Evolutionary conservation across 352 stramenopile genomes (phyloP).

Genomic region (Pythium aristosporum): DNA sequence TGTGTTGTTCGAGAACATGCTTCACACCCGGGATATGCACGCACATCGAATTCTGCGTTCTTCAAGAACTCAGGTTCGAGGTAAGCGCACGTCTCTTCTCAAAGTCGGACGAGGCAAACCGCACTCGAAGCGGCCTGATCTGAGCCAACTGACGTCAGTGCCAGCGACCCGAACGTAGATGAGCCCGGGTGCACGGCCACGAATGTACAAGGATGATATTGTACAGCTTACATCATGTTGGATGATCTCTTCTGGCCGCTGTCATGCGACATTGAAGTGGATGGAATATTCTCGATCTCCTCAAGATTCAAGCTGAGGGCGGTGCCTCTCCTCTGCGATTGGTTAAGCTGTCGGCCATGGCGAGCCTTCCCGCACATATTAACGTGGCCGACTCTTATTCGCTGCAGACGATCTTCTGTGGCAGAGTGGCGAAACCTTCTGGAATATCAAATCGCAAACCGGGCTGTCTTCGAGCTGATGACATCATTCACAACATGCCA

Average conservation of each 20-base stretch:
- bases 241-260: too few relatives aligned
- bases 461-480: constrained; percentile 23
- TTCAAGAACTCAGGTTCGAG: not conserved
- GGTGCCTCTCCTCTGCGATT: not conserved
- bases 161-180: too few relatives aligned
- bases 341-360: not conserved
- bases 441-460: not conserved
- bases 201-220: too few relatives aligned
- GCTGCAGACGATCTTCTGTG: not conserved
- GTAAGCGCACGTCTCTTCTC: not conserved
- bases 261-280: too few relatives aligned
- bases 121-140: not conserved
- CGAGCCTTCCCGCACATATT: not conserved
- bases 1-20: constrained; percentile 5
- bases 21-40: not conserved
- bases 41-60: not conserved
- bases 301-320: too few relatives aligned
- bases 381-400: constrained; percentile 15
- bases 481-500: constrained; percentile 29
- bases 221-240: too few relatives aligned
- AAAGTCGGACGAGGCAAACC: not conserved
- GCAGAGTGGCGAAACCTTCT: constrained; percentile 16
- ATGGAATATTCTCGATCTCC: too few relatives aligned
- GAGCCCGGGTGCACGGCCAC: too few relatives aligned
- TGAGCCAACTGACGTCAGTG: constrained; percentile 1